phyloP scores from a whole-genome alignment of 331 rosid genomes.

The Quercus phellos region DNA sequence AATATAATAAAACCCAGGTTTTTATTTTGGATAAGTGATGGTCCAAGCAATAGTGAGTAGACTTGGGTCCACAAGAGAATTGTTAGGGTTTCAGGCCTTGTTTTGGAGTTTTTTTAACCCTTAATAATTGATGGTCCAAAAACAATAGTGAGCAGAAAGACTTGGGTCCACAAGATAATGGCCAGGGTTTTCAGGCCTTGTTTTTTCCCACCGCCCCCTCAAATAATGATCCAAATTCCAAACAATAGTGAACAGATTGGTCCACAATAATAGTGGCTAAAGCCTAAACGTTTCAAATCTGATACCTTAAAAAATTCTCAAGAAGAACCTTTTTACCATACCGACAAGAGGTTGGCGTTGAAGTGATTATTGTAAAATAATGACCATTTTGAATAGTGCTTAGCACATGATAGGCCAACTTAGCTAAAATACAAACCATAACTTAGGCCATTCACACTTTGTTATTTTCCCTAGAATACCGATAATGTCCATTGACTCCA shows the following conservation, averaged over 20 bases:
- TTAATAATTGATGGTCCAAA: too few relatives aligned
- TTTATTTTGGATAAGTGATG: neutral
- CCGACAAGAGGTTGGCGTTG: slow-evolving; percentile 1
- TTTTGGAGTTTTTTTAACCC: too few relatives aligned
- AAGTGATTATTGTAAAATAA: neutral
- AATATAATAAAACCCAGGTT: neutral
- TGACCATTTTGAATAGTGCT: slow-evolving; percentile 8
- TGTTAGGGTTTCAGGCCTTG: neutral
- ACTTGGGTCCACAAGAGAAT: neutral
- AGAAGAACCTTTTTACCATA: neutral
- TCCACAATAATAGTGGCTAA: neutral
- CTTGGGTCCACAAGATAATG: too few relatives aligned
- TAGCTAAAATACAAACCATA: neutral
- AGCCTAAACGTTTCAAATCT: neutral
- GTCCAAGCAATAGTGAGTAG: neutral
- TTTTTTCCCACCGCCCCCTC: neutral
- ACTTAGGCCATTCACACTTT: neutral
- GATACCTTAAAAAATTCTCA: slow-evolving; percentile 8
- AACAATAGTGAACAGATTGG: neutral
- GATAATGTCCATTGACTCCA: neutral
- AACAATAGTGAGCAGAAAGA: too few relatives aligned
- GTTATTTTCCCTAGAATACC: neutral
- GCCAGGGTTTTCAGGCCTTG: too few relatives aligned
- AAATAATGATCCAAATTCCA: neutral
- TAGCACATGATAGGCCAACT: slow-evolving; percentile 17